Evolutionary conservation across 768 basidiomycete genomes (phyloP).

Genomic region (Collybiopsis confluens): DNA sequence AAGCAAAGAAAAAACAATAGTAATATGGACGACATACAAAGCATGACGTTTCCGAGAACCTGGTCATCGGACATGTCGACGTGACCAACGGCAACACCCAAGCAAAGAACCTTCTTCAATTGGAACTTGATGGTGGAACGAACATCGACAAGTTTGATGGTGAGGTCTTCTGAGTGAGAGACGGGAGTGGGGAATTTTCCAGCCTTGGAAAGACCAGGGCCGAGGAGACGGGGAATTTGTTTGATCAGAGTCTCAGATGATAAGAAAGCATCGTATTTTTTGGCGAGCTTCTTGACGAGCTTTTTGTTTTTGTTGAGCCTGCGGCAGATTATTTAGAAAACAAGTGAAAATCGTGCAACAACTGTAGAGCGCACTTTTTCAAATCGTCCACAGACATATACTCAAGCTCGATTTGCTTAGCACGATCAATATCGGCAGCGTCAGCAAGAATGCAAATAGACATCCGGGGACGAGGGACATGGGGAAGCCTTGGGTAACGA

Average conservation of each 20-base stretch:
- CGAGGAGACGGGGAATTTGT: slow-evolving; percentile 99
- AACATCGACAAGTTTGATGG: slow-evolving; percentile 89
- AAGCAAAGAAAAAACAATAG: neutral
- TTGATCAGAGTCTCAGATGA: slow-evolving; percentile 97
- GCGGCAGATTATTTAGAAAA: neutral
- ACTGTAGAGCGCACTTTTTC: slow-evolving; percentile 71
- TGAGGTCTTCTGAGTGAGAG: slow-evolving; percentile 85
- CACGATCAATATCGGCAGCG: slow-evolving; percentile 97
- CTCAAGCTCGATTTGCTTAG: slow-evolving; percentile 95
- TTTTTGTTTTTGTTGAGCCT: slow-evolving; percentile 99
- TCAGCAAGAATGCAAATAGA: slow-evolving; percentile 99
- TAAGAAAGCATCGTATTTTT: slow-evolving; percentile 99
- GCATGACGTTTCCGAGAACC: slow-evolving; percentile 95
- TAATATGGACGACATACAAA: slow-evolving; percentile 58
- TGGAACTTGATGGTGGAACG: slow-evolving; percentile 99
- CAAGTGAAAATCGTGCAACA: neutral
- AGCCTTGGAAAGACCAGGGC: slow-evolving; percentile 99
- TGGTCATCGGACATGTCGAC: slow-evolving; percentile 97
- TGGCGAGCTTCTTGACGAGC: slow-evolving; percentile 99
- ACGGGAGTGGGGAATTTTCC: slow-evolving; percentile 99
- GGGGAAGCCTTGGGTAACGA: slow-evolving; percentile 74
- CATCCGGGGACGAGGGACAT: slow-evolving; percentile 98
- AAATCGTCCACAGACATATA: slow-evolving; percentile 99
- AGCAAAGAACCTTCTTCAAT: slow-evolving; percentile 97
- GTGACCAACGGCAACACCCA: slow-evolving; percentile 98